Percentiles rank a stretch among this genome's conserved stretches.
These are phyloP conservation scores for Aurantiochytrium sp. DNA, from an alignment of 108 stramenopile species.

Conservation along the genomic window DNA sequence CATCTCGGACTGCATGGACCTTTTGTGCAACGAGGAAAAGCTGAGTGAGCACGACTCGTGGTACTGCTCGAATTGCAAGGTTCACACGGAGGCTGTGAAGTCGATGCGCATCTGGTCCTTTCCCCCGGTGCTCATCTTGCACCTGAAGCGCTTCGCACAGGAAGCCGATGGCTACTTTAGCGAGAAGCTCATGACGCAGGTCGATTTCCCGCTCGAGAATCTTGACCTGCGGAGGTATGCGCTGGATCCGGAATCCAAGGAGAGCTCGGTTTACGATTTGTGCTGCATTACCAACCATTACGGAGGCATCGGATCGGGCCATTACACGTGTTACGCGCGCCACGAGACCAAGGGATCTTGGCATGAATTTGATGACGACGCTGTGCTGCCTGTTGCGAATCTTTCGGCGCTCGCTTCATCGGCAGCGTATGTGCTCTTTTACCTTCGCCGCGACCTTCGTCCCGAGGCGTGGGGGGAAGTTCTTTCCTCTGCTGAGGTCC, in stretches of 20 bases:
- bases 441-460: conserved; percentile 3
- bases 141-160: conserved; percentile 89
- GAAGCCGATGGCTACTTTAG: conserved; percentile 61
- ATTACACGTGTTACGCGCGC: conserved; percentile 86
- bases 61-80: conserved; percentile 91
- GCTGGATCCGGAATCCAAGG: conserved; percentile 43
- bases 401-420: not conserved
- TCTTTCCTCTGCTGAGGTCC: too few species aligned
- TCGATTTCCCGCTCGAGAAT: conserved; percentile 83
- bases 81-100: conserved; percentile 84
- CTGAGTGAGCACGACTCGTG: conserved; percentile 87
- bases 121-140: conserved; percentile 86
- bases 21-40: conserved; percentile 84
- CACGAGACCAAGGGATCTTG: conserved; percentile 41
- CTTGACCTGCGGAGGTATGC: conserved; percentile 71
- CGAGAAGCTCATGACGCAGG: conserved; percentile 80
- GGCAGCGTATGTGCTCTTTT: conserved; percentile 15
- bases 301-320: conserved; percentile 92
- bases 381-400: not conserved
- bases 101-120: conserved; percentile 78
- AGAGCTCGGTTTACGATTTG: conserved; percentile 83
- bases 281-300: conserved; percentile 95
- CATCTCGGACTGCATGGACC: conserved; percentile 63
- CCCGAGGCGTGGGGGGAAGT: not conserved
- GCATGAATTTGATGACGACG: not conserved